These are phyloP conservation scores for Stachybotrys chartarum DNA, from an alignment of 2,329 filamentous ascomycete species.

Conservation along the genomic window DNA sequence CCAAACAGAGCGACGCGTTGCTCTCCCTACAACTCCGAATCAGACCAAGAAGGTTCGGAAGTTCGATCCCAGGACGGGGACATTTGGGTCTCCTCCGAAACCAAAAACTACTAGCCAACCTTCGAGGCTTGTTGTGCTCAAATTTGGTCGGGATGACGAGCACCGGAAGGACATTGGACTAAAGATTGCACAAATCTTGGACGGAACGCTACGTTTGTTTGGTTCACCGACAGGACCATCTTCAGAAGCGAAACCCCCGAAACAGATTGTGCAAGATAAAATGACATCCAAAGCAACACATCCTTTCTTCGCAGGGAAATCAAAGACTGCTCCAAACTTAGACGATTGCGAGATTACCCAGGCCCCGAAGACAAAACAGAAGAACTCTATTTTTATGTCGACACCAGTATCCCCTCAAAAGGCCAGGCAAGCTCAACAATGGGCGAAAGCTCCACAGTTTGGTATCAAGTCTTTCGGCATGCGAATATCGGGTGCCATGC, in stretches of 20 bases:
- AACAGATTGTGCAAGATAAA: background rate
- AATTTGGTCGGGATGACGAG: constrained; percentile 47
- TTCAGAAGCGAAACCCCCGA: constrained; percentile 11
- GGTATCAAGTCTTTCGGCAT: constrained; percentile 36
- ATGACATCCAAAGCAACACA: constrained; percentile 26
- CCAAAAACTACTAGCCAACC: constrained; percentile 33
- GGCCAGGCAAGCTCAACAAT: constrained; percentile 19
- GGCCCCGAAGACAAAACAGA: constrained; percentile 5
- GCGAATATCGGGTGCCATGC: constrained; percentile 58
- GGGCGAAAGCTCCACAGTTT: constrained; percentile 30
- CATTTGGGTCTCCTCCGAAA: constrained; percentile 54
- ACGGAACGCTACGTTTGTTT: constrained; percentile 16
- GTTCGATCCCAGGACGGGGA: constrained; percentile 54
- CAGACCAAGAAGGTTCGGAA: constrained; percentile 40
- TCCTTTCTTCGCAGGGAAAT: constrained; percentile 33
- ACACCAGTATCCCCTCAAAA: constrained; percentile 47
- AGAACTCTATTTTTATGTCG: constrained; percentile 40
- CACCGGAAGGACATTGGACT: constrained; percentile 43
- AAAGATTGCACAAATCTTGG: constrained; percentile 57
- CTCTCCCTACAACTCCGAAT: constrained; percentile 6
- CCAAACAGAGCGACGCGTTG: constrained; percentile 1
- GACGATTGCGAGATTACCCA: background rate
- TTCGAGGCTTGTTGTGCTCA: constrained; percentile 43
- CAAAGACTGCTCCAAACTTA: constrained; percentile 13
- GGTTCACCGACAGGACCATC: constrained; percentile 16